Evolutionary conservation across 768 basidiomycete genomes (phyloP), one percentile per base, ranked within the genome.

Genomic region (Floccularia luteovirens): DNA sequence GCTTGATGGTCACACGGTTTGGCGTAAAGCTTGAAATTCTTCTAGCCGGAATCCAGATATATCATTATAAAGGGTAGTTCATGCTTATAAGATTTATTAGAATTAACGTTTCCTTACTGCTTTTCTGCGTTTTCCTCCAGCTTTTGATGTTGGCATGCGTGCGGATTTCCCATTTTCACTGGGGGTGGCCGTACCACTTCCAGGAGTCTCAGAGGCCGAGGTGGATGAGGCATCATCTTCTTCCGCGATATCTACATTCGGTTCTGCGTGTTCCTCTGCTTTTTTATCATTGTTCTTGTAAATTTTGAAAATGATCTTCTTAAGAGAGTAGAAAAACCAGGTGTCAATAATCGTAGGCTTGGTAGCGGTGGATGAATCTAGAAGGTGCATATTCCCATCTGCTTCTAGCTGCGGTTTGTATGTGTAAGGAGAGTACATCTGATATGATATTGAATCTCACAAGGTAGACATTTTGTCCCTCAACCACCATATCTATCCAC

Each of bases 401-500:
- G 67, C 58, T 24, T 86, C 82, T 42, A 78, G 66, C 87, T 90
- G 44, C 39, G n/a, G n/a, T n/a, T n/a, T n/a, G n/a, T n/a, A n/a
- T n/a, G n/a, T n/a, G n/a, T n/a, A n/a, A n/a, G n/a, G n/a, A n/a
- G n/a, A n/a, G n/a, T n/a, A n/a, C n/a, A n/a, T 23, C 32, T 25
- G 31, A 38, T 28, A 5, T 34, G 30, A 30, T 22, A 30, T 11
- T 2, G 17, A 21, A 25, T 72, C 84, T 57, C 54, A 89, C 86
- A 42, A 90, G 69, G 61, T 75, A 91, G 28, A 91, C 87, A 25
- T 79, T 54, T 31, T 73, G 64, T 31, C 79, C 79, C 43, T 90
- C 84, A 8, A 93, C 90, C 14, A 90, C 69, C 79, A 90, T 79
- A 44, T 91, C 88, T 43, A 90, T 64, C 61, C 63, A 72, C 55